Base-by-base conservation (phyloP, 305 asterid species). In the Salvia sclarea region DNA sequence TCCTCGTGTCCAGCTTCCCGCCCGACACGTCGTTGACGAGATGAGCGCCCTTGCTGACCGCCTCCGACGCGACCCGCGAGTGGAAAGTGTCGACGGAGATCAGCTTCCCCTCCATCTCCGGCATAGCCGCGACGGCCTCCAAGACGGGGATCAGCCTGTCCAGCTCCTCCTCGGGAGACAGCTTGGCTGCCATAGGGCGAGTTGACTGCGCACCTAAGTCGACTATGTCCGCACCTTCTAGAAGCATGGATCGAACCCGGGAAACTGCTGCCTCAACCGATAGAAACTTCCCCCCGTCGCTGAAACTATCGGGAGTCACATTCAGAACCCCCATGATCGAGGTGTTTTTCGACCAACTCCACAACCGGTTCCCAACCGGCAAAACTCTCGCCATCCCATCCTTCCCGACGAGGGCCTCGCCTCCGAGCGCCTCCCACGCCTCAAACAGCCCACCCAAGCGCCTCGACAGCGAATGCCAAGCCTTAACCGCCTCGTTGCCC, bases 131-230 rank as follows among this genome's bases (percentile, higher is more conserved):
- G 47, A 91, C 83, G 7, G 85, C 90, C 75, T 91, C 95, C 14
- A 94, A 61, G 49, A 91, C 83, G 5, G 99, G 99, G 31, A 91
- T 81, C 33, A 94, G 78, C 66, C 96, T 76, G 41, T 79, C 92
- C 75, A 91, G 49, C 82, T 94, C 99, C 78, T 94, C 85, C 44
- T 89, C 89, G 1, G 89, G 82, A 8, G 97, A 80, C 60, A 94
- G 81, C 79, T 72, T 85, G 0, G 75, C 1, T 38, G 98, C 98
- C 88, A 86, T 82, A 12, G 99, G 98, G 5, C 97, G 93, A 0
- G 99, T 91, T 12, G 99, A 94, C 64, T 94, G 99, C 50, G 99
- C 98, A 43, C 99, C 99, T 43, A 94, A 33, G 72, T 94, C 99
- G 52, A 94, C 76, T 44, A 94, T 82, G 72, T 94, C 97, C 0